Conservation (phyloP, 768 basidiomycete species). For the Daedaleopsis nitida region DNA sequence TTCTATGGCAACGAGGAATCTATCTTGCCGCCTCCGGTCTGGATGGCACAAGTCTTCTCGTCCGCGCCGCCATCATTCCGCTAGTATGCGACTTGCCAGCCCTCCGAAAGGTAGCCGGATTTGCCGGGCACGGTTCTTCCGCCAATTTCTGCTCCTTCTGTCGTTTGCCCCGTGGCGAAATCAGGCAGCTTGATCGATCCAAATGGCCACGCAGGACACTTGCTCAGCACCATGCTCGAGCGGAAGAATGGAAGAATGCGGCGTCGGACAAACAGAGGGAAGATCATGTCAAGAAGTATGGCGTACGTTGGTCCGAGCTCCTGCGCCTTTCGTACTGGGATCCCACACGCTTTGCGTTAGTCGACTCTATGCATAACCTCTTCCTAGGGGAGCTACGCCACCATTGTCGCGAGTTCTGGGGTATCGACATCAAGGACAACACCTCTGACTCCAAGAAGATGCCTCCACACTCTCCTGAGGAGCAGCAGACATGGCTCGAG, state of each 20-base stretch:
- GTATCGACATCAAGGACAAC: slow-evolving; percentile 17
- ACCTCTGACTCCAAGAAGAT: neutral
- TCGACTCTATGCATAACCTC: slow-evolving; percentile 46
- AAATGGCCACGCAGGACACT: slow-evolving; percentile 28
- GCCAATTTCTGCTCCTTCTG: slow-evolving; percentile 36
- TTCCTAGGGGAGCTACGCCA: slow-evolving; percentile 36
- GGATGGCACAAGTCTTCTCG: slow-evolving; percentile 28
- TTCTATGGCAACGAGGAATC: slow-evolving; percentile 37
- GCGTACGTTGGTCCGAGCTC: slow-evolving; percentile 33
- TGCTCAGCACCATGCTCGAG: slow-evolving; percentile 23
- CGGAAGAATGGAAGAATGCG: slow-evolving; percentile 26
- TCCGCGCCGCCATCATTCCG: slow-evolving; percentile 33
- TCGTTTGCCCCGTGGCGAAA: slow-evolving; percentile 23
- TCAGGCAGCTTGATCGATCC: slow-evolving; percentile 29
- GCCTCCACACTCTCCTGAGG: neutral
- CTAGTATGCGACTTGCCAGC: slow-evolving; percentile 42
- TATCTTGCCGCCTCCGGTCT: slow-evolving; percentile 28
- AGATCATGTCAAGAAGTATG: slow-evolving; percentile 19
- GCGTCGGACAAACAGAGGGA: slow-evolving; percentile 5
- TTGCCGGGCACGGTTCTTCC: slow-evolving; percentile 18
- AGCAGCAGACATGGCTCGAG: neutral
- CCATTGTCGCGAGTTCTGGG: slow-evolving; percentile 33
- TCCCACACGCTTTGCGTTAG: slow-evolving; percentile 30
- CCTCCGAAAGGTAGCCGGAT: slow-evolving; percentile 33
- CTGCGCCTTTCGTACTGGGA: slow-evolving; percentile 44